Conservation (phyloP, 768 basidiomycete genomes). For the Leucosporidium yakuticum region DNA sequence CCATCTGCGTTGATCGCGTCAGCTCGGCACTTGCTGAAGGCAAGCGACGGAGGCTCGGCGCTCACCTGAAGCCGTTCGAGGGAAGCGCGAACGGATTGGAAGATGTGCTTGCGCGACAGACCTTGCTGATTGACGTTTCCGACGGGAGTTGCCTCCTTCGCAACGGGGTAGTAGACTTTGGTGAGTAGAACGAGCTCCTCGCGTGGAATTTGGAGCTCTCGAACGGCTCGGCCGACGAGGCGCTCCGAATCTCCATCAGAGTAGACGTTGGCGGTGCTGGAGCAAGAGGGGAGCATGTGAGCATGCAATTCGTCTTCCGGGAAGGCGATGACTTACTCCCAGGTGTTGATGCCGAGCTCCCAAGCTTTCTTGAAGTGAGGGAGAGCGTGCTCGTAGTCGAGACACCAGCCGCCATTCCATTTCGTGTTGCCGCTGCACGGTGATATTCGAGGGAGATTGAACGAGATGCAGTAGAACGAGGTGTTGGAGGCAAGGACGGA, state of each 20-base stretch:
- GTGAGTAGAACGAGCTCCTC: slow-evolving; percentile 74
- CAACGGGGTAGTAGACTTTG: slow-evolving; percentile 48
- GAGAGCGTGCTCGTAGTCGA: slow-evolving; percentile 48
- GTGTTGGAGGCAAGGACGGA: slow-evolving; percentile 16
- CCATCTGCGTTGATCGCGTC: slow-evolving; percentile 44
- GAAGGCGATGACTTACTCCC: slow-evolving; percentile 44
- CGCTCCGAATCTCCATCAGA: slow-evolving; percentile 62
- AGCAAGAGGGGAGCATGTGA: neutral
- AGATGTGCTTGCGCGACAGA: slow-evolving; percentile 56
- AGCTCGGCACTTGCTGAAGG: too few species aligned
- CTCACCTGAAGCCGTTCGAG: slow-evolving; percentile 48
- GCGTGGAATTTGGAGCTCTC: slow-evolving; percentile 59
- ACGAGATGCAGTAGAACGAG: too few species aligned
- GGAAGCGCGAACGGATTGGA: slow-evolving; percentile 53
- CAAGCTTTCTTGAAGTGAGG: slow-evolving; percentile 56
- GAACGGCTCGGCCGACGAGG: slow-evolving; percentile 66
- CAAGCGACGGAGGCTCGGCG: too few species aligned
- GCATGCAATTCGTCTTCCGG: too few species aligned
- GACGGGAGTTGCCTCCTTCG: too few species aligned
- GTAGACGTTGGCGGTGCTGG: slow-evolving; percentile 49
- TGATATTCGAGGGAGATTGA: too few species aligned
- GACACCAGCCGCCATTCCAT: slow-evolving; percentile 25
- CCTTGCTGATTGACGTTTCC: slow-evolving; percentile 55
- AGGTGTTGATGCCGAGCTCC: slow-evolving; percentile 58
- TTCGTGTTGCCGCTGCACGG: too few species aligned